Evolutionary conservation across 495 filamentous ascomycete species (phyloP).

Genomic region (Talaromyces trachyspermus): DNA sequence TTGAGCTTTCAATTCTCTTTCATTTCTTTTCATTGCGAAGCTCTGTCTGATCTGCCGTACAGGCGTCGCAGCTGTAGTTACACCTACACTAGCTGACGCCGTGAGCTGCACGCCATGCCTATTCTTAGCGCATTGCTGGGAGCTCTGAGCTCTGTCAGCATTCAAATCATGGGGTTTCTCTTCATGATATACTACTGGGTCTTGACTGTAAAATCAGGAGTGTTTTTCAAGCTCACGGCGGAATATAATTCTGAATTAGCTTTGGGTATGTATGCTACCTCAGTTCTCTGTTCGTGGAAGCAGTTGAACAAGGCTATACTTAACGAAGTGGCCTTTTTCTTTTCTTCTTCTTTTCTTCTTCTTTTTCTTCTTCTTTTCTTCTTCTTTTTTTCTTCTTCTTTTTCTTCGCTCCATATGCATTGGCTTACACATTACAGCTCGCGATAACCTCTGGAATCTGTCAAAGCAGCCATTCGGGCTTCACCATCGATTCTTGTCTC

Average conservation of each 20-base stretch:
- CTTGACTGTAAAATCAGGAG: constrained; percentile 17
- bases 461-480: constrained; percentile 31
- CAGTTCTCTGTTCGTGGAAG: too few species aligned
- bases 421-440: constrained; percentile 21
- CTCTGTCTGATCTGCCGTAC: too few species aligned
- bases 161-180: constrained; percentile 31
- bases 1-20: neutral
- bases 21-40: neutral
- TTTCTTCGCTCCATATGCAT: neutral
- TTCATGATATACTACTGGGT: constrained; percentile 22
- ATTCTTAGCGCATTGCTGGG: constrained; percentile 20
- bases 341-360: too few species aligned
- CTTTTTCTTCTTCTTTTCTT: neutral
- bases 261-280: constrained; percentile 31
- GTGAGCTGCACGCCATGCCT: constrained; percentile 2
- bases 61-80: too few species aligned
- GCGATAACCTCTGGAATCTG: constrained; percentile 40
- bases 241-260: constrained; percentile 32
- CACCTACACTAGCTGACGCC: neutral
- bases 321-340: too few species aligned
- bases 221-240: constrained; percentile 30
- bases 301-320: too few species aligned
- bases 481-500: constrained; percentile 38
- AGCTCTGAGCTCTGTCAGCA: constrained; percentile 12
- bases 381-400: neutral